Evolutionary conservation across 1,139 yeast genomes (phyloP), one percentile per base, ranked within the genome.

Genomic region (Yamadazyma epiphylla): DNA sequence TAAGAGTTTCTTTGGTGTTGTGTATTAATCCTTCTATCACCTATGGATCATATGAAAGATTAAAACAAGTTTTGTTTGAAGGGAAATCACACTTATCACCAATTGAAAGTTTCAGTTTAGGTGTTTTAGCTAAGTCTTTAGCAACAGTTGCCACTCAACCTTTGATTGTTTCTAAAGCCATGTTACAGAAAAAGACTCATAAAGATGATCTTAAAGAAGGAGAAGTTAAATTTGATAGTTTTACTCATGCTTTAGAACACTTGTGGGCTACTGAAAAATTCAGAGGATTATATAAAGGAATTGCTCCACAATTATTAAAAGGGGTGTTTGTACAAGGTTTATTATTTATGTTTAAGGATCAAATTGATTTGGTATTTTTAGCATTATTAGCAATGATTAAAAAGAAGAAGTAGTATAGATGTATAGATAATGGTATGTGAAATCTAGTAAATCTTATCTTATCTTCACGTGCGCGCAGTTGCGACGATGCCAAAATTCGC

Each of bases 21-120:
- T 86, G 94, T 22, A 66, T 81, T 37, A 86, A 86, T 59, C 95
- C 95, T 4, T 80, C 94, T 25, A 86, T 86, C 51, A 86, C 95
- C 5, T 87, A 85, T 53, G 94, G 95, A 5, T 71, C 88, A 2
- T 83, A 77, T 53, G 91, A 84, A 53, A 71, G 87, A 41, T 66
- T 86, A 45, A 80, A 74, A 52, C 67, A 66, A 33, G 45, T 74
- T 4, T 46, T 83, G 27, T 82, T 67, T 51, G 69, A 67, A 13
- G 48, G 42, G 36, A 67, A 70, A 50, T 50, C 61, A 32, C 58
- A 58, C 44, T 64, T 86, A 44, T 65, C 74, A 9, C 85, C 94
- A 5, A 61, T 70, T 36, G 84, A 84, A 54, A 77, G 82, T 47
- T 85, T 85, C 56, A 43, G 77, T 20, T 63, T 86, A 19, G 95